A percentile compares a stretch with the other conserved stretches of the same genome.
Conservation (phyloP, 768 basidiomycete genomes). For the Amanita jacksonii region DNA sequence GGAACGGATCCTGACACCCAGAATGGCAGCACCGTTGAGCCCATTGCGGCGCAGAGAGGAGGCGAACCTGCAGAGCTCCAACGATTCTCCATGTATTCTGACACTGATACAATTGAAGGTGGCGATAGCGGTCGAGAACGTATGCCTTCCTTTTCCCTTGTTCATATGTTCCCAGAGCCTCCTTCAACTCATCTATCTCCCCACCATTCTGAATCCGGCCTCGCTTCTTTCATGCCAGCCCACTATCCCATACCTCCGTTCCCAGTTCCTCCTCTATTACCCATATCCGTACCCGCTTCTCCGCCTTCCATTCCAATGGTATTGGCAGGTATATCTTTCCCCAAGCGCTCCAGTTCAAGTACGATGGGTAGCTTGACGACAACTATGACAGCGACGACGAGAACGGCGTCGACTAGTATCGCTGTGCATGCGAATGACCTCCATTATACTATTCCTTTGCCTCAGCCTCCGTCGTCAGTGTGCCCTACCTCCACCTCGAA, state of each 20-base stretch:
- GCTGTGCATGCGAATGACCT: too few relatives aligned
- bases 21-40: too few relatives aligned
- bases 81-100: background rate
- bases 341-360: background rate
- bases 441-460: too few relatives aligned
- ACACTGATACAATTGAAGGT: background rate
- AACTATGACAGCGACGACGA: background rate
- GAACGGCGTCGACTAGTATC: too few relatives aligned
- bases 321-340: too few relatives aligned
- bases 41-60: too few relatives aligned
- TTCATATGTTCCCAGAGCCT: conserved; percentile 6
- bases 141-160: conserved; percentile 5
- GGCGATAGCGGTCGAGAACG: background rate
- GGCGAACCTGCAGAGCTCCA: too few relatives aligned
- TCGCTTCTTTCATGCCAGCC: background rate
- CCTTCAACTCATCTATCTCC: background rate
- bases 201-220: background rate
- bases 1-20: too few relatives aligned
- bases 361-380: background rate
- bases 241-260: background rate
- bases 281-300: background rate
- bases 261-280: background rate
- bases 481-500: background rate
- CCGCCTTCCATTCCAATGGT: too few relatives aligned
- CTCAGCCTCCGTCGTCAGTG: background rate